Percentiles rank a stretch among this genome's conserved stretches.
These are phyloP conservation scores for Rhododendron vialii DNA, from an alignment of 148 eudicot genomes.

Conservation along the genomic window DNA sequence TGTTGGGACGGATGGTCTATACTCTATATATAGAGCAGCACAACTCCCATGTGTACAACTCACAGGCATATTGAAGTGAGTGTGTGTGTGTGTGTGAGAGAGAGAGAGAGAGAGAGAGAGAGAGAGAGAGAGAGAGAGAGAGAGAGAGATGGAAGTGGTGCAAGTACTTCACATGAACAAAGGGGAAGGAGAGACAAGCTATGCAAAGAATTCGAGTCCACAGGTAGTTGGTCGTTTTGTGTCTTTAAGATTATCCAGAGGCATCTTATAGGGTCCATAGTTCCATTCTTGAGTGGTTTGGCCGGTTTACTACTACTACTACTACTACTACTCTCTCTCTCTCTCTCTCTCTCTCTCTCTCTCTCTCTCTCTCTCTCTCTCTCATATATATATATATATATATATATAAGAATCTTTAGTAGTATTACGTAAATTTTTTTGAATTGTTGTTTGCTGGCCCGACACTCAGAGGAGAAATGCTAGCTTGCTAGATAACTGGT, in stretches of 20 bases:
- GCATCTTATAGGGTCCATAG: background rate
- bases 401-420: background rate
- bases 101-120: background rate
- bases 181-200: constrained; percentile 62
- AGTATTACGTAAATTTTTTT: background rate
- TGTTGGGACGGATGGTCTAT: background rate
- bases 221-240: constrained; percentile 30
- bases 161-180: constrained; percentile 66
- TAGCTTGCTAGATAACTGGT: no score
- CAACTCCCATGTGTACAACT: background rate
- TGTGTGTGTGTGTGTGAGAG: background rate
- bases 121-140: constrained; percentile 9
- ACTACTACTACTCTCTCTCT: background rate
- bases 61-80: background rate
- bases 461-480: no score
- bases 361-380: no score
- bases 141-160: constrained; percentile 24
- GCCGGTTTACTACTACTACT: background rate
- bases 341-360: no score
- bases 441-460: background rate
- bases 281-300: background rate
- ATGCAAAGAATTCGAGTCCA: constrained; percentile 50
- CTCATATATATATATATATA: no score
- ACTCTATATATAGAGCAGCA: background rate
- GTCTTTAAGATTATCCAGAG: no score